phyloP scores from a whole-genome alignment of 208 protist genomes.

The Naegleria gruberi region DNA sequence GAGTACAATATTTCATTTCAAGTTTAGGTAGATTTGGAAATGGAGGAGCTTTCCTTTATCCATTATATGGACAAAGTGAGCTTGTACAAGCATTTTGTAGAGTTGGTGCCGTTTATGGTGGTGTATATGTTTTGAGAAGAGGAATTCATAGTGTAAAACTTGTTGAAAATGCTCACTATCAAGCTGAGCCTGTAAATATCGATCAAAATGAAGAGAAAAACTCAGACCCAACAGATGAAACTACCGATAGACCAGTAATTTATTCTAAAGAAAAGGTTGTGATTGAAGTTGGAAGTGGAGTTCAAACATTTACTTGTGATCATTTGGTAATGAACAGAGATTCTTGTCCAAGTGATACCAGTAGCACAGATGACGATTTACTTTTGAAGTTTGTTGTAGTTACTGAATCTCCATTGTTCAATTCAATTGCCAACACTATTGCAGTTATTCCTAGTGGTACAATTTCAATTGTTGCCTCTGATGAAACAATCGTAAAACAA shows the following conservation, averaged over 20 bases:
- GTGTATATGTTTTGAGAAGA: slow-evolving; percentile 59
- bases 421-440: background rate
- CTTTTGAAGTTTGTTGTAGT: background rate
- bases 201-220: too few species aligned
- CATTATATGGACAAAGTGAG: slow-evolving; percentile 66
- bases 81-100: slow-evolving; percentile 72
- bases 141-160: slow-evolving; percentile 22
- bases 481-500: background rate
- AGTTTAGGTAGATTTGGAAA: slow-evolving; percentile 65
- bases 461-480: background rate
- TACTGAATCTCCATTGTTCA: background rate
- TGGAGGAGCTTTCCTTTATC: slow-evolving; percentile 53
- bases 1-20: slow-evolving; percentile 50
- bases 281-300: background rate
- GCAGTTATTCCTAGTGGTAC: background rate
- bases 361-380: background rate
- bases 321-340: background rate
- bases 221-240: too few species aligned
- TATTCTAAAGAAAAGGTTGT: background rate
- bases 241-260: background rate
- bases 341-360: background rate
- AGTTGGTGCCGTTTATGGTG: slow-evolving; percentile 66
- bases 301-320: background rate
- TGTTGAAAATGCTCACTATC: too few species aligned
- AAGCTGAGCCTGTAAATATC: background rate